Evolutionary conservation across 2,329 filamentous ascomycete species (phyloP).

Genomic region (Penicillium verrucosum): DNA sequence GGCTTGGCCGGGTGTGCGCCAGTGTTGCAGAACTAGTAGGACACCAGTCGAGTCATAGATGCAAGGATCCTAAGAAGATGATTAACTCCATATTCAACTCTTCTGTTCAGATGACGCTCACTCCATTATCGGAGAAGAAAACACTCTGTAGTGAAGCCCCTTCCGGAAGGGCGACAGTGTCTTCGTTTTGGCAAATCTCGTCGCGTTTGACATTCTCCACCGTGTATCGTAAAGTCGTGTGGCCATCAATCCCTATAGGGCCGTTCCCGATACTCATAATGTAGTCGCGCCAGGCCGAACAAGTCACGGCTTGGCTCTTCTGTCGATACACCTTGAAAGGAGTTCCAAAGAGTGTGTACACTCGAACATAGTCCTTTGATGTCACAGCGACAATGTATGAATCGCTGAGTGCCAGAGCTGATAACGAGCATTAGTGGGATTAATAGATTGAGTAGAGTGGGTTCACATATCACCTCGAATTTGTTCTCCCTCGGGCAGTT

Average conservation of each 20-base stretch:
- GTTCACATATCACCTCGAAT: slow-evolving; percentile 52
- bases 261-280: slow-evolving; percentile 96
- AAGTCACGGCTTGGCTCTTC: slow-evolving; percentile 90
- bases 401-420: slow-evolving; percentile 82
- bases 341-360: slow-evolving; percentile 90
- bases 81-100: slow-evolving; percentile 4
- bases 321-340: slow-evolving; percentile 86
- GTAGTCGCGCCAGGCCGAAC: slow-evolving; percentile 91
- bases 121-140: slow-evolving; percentile 90
- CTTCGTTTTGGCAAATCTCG: slow-evolving; percentile 91
- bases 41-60: slow-evolving; percentile 94
- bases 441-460: neutral
- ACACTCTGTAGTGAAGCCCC: slow-evolving; percentile 72
- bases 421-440: slow-evolving; percentile 1
- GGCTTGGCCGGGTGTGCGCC: slow-evolving; percentile 80
- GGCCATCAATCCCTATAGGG: slow-evolving; percentile 71
- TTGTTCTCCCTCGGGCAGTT: slow-evolving; percentile 81
- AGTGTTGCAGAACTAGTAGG: slow-evolving; percentile 82
- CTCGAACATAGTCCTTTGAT: slow-evolving; percentile 78
- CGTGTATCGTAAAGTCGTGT: slow-evolving; percentile 75
- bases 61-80: slow-evolving; percentile 69
- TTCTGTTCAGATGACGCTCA: slow-evolving; percentile 43
- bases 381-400: slow-evolving; percentile 90
- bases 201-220: slow-evolving; percentile 94
- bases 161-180: slow-evolving; percentile 78